Percentiles rank a stretch among this genome's conserved stretches.
Evolutionary conservation across 768 basidiomycete species (phyloP).

Genomic region (Kwoniella dendrophila): DNA sequence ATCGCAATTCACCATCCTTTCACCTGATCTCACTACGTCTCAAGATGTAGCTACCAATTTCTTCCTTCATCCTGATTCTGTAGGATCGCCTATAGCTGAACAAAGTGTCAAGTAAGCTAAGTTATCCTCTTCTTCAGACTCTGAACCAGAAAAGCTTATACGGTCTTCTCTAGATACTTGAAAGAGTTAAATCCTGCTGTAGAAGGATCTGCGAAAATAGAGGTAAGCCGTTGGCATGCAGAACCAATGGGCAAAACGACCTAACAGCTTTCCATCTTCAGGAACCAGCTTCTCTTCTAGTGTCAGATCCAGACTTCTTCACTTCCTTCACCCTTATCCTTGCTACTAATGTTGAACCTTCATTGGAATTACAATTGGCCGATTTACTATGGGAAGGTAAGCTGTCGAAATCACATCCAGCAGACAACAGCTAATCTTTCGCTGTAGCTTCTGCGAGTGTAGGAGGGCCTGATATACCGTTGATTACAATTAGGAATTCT

Average conservation of each 20-base stretch:
- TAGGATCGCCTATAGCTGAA: slow-evolving; percentile 76
- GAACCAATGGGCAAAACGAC: not conserved
- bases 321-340: slow-evolving; percentile 76
- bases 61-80: slow-evolving; percentile 77
- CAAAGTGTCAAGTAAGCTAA: slow-evolving; percentile 67
- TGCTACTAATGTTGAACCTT: slow-evolving; percentile 73
- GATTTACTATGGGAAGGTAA: slow-evolving; percentile 66
- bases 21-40: slow-evolving; percentile 64
- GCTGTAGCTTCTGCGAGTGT: slow-evolving; percentile 59
- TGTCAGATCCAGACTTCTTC: slow-evolving; percentile 63
- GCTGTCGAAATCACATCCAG: not conserved
- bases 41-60: slow-evolving; percentile 95
- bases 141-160: not conserved
- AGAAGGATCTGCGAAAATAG: slow-evolving; percentile 66
- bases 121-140: not conserved
- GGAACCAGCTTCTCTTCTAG: slow-evolving; percentile 65
- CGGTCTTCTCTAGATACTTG: slow-evolving; percentile 59
- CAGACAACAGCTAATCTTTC: not conserved
- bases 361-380: slow-evolving; percentile 65
- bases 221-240: slow-evolving; percentile 51
- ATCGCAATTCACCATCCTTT: slow-evolving; percentile 92
- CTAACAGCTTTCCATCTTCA: slow-evolving; percentile 19
- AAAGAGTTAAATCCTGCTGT: slow-evolving; percentile 87
- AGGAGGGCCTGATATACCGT: slow-evolving; percentile 59
- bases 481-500: slow-evolving; percentile 77